Conservation (phyloP, 805 yeast species). For the Wickerhamiella bombiphila region DNA sequence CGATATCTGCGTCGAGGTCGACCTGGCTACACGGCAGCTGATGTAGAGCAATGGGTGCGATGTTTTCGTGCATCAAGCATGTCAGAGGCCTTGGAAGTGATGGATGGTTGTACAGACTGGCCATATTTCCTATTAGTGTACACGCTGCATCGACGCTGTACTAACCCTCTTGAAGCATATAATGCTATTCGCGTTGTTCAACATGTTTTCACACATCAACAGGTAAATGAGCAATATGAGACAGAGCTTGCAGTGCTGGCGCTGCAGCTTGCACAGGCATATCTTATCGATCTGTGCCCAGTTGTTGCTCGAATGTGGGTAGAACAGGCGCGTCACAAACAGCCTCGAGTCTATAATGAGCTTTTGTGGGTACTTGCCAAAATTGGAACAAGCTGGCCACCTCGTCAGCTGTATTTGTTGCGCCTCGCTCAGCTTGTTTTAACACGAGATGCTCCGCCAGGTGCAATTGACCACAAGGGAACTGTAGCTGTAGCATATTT, state of each 20-base stretch:
- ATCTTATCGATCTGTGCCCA: constrained; percentile 18
- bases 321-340: constrained; percentile 2
- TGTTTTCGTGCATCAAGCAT: constrained; percentile 11
- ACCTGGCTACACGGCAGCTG: neutral
- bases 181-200: constrained; percentile 16
- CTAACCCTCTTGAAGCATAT: constrained; percentile 16
- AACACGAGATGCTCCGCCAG: neutral
- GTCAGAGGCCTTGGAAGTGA: constrained; percentile 12
- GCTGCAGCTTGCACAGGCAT: constrained; percentile 13
- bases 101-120: constrained; percentile 15
- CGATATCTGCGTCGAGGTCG: neutral
- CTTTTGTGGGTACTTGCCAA: constrained; percentile 20
- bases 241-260: constrained; percentile 14
- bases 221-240: constrained; percentile 8
- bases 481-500: constrained; percentile 19
- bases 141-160: constrained; percentile 17
- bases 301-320: constrained; percentile 17
- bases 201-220: constrained; percentile 4
- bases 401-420: constrained; percentile 11
- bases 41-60: constrained; percentile 4
- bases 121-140: constrained; percentile 19
- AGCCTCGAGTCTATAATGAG: constrained; percentile 15
- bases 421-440: constrained; percentile 18
- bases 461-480: constrained; percentile 18
- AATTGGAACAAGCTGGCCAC: constrained; percentile 19